Evolutionary conservation across 805 yeast genomes (phyloP).

Genomic region (Grigorovia transvaalensis): DNA sequence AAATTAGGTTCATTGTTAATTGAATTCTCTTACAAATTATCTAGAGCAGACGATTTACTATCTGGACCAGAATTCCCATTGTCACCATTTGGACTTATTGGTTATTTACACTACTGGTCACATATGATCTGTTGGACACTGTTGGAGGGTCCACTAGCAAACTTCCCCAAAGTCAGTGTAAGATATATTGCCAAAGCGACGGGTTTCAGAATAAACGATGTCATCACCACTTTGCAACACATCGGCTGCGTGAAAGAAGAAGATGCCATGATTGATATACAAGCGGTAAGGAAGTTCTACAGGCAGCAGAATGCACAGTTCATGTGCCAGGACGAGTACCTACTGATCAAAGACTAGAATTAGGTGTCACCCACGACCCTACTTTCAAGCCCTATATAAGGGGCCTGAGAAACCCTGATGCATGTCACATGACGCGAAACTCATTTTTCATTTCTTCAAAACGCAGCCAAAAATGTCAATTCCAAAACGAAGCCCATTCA

Average conservation of each 20-base stretch:
- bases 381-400: no score
- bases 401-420: no score
- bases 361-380: no score
- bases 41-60: slow-evolving; percentile 47
- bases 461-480: no score
- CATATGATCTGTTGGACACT: slow-evolving; percentile 37
- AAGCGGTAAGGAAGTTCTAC: neutral
- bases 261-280: slow-evolving; percentile 11
- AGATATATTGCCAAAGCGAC: slow-evolving; percentile 44
- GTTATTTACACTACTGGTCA: slow-evolving; percentile 74
- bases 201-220: slow-evolving; percentile 55
- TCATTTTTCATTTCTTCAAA: no score
- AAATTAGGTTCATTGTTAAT: slow-evolving; percentile 72
- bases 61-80: slow-evolving; percentile 93
- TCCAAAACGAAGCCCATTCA: neutral
- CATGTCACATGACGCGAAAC: no score
- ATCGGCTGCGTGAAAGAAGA: slow-evolving; percentile 36
- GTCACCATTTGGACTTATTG: slow-evolving; percentile 65
- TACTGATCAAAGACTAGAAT: slow-evolving; percentile 18
- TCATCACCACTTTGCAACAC: slow-evolving; percentile 46
- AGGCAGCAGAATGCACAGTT: neutral
- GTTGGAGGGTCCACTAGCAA: slow-evolving; percentile 32
- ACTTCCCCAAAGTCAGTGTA: slow-evolving; percentile 30
- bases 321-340: slow-evolving; percentile 14
- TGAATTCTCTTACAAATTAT: slow-evolving; percentile 71